Conservation (phyloP, 192 early-diverging fungal species). For the Podila epicladia region DNA sequence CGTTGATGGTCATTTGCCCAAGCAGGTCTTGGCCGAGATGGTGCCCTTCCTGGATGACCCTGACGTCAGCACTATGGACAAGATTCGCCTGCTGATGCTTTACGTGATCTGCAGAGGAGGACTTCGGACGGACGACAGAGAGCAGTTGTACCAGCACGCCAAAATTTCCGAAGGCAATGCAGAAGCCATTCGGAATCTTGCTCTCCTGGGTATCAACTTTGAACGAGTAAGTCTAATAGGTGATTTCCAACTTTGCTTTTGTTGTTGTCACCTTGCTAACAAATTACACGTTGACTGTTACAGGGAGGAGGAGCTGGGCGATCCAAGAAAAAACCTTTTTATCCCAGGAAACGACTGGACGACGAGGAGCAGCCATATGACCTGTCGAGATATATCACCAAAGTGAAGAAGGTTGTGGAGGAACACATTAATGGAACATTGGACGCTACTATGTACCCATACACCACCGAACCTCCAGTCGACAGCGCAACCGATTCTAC, state of each 20-base stretch:
- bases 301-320: slow-evolving; percentile 47
- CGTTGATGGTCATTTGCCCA: slow-evolving; percentile 70
- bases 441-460: slow-evolving; percentile 72
- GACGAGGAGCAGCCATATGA: slow-evolving; percentile 76
- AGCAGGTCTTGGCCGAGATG: slow-evolving; percentile 80
- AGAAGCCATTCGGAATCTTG: slow-evolving; percentile 83
- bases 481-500: slow-evolving; percentile 37
- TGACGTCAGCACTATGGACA: slow-evolving; percentile 71
- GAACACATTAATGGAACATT: slow-evolving; percentile 64
- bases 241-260: too few relatives aligned
- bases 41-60: slow-evolving; percentile 79
- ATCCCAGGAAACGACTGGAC: slow-evolving; percentile 64
- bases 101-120: slow-evolving; percentile 86
- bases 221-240: slow-evolving; percentile 42
- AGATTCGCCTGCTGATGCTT: slow-evolving; percentile 80
- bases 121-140: slow-evolving; percentile 75
- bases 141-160: slow-evolving; percentile 73
- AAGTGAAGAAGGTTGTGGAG: slow-evolving; percentile 72
- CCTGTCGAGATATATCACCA: slow-evolving; percentile 80
- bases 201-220: slow-evolving; percentile 71
- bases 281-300: not conserved
- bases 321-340: slow-evolving; percentile 67
- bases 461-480: slow-evolving; percentile 56
- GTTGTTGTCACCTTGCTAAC: too few relatives aligned
- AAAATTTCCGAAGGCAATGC: slow-evolving; percentile 77